These are phyloP conservation scores for Spirogloea muscicola DNA, from an alignment of 139 green algal species.

Conservation along the genomic window DNA sequence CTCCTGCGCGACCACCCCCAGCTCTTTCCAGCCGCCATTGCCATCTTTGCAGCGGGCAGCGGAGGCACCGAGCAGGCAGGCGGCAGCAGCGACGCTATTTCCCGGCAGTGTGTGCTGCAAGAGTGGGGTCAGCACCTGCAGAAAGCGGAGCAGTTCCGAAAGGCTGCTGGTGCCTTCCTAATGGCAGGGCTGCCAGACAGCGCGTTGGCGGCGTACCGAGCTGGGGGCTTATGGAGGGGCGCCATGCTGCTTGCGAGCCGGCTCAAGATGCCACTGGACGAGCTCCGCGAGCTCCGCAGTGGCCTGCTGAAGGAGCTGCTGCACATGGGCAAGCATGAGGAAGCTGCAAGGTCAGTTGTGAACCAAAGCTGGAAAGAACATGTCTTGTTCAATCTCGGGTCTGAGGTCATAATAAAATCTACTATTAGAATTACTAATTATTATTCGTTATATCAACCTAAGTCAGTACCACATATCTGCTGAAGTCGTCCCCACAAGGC, in stretches of 20 bases:
- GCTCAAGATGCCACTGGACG: slow-evolving; percentile 40
- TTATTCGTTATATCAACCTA: no score
- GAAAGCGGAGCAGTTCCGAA: neutral
- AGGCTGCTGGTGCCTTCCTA: slow-evolving; percentile 15
- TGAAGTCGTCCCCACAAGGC: no score
- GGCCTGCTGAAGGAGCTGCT: slow-evolving; percentile 67
- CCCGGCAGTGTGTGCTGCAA: slow-evolving; percentile 44
- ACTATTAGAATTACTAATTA: no score
- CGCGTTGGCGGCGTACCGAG: slow-evolving; percentile 65
- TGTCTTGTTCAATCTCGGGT: no score
- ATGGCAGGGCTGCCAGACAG: slow-evolving; percentile 6
- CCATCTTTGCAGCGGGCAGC: slow-evolving; percentile 22
- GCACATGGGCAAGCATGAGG: slow-evolving; percentile 22
- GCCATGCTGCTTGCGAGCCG: slow-evolving; percentile 66
- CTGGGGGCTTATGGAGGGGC: slow-evolving; percentile 71
- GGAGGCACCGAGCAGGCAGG: slow-evolving; percentile 19
- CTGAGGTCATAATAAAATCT: no score
- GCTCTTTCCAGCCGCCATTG: slow-evolving; percentile 42
- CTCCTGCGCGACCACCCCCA: slow-evolving; percentile 72
- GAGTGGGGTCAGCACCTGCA: slow-evolving; percentile 20
- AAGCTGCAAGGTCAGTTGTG: no score
- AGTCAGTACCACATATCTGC: no score
- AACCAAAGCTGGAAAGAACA: no score
- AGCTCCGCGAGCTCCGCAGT: slow-evolving; percentile 56
- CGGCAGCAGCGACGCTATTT: no score